phyloP scores from a whole-genome alignment of 805 yeast species.

The Schwanniomyces occidentalis region DNA sequence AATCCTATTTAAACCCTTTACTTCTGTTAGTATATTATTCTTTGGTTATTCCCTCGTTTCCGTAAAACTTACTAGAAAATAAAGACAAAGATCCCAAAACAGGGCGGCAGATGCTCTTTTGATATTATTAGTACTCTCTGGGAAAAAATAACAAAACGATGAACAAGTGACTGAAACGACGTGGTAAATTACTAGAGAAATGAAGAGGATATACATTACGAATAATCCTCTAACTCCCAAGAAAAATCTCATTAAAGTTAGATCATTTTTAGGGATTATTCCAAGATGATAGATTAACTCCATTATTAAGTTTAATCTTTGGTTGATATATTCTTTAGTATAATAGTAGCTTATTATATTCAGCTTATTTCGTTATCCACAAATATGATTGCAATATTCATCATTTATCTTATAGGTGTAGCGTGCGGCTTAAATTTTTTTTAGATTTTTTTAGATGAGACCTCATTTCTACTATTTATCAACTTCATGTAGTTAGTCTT shows the following conservation, averaged over 20 bases:
- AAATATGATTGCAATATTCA: conserved; percentile 8
- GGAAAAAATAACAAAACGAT: conserved; percentile 13
- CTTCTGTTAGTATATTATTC: conserved; percentile 8
- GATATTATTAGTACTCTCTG: conserved; percentile 19
- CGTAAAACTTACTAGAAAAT: conserved; percentile 24
- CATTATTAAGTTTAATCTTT: conserved; percentile 12
- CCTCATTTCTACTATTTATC: not conserved
- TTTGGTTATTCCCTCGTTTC: no score
- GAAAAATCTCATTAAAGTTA: conserved; percentile 8
- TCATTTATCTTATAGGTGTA: not conserved
- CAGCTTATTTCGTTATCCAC: conserved; percentile 1
- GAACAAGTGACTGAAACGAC: conserved; percentile 16
- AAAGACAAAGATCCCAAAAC: conserved; percentile 33
- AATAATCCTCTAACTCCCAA: conserved; percentile 16
- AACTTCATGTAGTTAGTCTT: not conserved
- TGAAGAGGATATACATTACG: conserved; percentile 16
- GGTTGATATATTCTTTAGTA: not conserved
- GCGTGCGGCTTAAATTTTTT: conserved; percentile 5
- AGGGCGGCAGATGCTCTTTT: conserved; percentile 16
- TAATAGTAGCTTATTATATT: conserved; percentile 4
- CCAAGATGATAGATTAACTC: conserved; percentile 37
- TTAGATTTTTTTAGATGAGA: conserved; percentile 6
- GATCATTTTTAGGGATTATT: conserved; percentile 17
- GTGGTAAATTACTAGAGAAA: conserved; percentile 19
- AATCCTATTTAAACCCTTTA: conserved; percentile 37